Evolutionary conservation across 2,329 filamentous ascomycete species (phyloP).

Genomic region (Ceratocystis cubensis): DNA sequence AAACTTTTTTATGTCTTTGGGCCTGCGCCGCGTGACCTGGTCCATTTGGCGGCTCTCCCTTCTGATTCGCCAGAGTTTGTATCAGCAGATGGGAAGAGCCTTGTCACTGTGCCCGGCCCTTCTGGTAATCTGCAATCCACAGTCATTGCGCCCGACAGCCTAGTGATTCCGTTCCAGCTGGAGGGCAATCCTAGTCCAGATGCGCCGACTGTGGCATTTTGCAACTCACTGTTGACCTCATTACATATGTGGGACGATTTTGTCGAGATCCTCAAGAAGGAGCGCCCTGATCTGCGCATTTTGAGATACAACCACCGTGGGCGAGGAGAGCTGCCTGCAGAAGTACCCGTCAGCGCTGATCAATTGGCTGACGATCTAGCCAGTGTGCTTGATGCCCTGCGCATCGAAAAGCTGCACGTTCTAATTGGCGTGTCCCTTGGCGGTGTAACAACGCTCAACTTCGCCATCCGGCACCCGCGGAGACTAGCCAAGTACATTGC

Average conservation of each 20-base stretch:
- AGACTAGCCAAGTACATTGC: slow-evolving; percentile 51
- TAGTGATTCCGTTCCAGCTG: slow-evolving; percentile 58
- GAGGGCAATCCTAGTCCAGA: slow-evolving; percentile 55
- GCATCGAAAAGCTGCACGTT: slow-evolving; percentile 52
- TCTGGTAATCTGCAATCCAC: slow-evolving; percentile 56
- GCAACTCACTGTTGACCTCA: slow-evolving; percentile 69
- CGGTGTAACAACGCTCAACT: slow-evolving; percentile 63
- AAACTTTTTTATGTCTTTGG: slow-evolving; percentile 71
- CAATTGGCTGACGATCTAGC: slow-evolving; percentile 56
- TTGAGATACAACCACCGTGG: slow-evolving; percentile 69
- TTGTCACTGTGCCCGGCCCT: slow-evolving; percentile 27
- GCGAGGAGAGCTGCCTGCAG: slow-evolving; percentile 39
- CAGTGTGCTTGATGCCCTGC: slow-evolving; percentile 53
- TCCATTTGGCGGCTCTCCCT: slow-evolving; percentile 40
- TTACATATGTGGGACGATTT: slow-evolving; percentile 72
- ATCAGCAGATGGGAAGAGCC: slow-evolving; percentile 35
- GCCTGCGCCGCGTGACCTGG: slow-evolving; percentile 55
- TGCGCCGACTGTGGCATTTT: slow-evolving; percentile 61
- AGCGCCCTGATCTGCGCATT: slow-evolving; percentile 55
- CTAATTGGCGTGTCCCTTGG: slow-evolving; percentile 71
- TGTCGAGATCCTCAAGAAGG: slow-evolving; percentile 45
- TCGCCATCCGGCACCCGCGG: slow-evolving; percentile 52
- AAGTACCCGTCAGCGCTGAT: slow-evolving; percentile 45
- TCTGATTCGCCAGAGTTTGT: slow-evolving; percentile 37
- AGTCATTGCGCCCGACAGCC: slow-evolving; percentile 46